phyloP scores from a whole-genome alignment of 2,329 filamentous ascomycete species.

The Xylaria digitata region DNA sequence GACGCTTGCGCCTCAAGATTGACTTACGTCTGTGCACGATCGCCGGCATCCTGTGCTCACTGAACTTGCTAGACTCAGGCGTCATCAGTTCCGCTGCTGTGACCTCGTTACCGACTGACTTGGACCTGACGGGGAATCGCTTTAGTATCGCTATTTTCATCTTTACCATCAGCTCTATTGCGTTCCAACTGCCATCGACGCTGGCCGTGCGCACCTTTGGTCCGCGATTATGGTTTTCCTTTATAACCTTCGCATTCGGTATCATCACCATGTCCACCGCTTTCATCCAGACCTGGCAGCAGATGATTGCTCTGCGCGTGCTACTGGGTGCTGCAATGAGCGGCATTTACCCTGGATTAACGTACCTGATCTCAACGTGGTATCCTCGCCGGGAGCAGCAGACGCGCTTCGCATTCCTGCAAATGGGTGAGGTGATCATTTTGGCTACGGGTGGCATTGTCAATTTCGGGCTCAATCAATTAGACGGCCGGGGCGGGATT shows the following conservation, averaged over 20 bases:
- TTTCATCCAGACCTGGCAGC: conserved; percentile 73
- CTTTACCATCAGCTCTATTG: conserved; percentile 75
- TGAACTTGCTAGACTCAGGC: conserved; percentile 76
- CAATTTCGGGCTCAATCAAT: conserved; percentile 75
- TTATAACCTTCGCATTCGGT: conserved; percentile 71
- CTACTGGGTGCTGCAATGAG: conserved; percentile 73
- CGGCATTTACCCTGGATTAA: conserved; percentile 63
- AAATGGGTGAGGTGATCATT: conserved; percentile 72
- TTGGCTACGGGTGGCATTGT: conserved; percentile 74
- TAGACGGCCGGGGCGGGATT: conserved; percentile 66
- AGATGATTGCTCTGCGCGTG: conserved; percentile 76
- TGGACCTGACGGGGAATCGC: conserved; percentile 71
- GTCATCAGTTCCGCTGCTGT: conserved; percentile 77
- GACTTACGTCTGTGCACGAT: conserved; percentile 77
- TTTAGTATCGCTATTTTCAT: conserved; percentile 79
- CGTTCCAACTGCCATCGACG: conserved; percentile 75
- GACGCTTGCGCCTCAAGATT: conserved; percentile 66
- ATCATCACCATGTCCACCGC: conserved; percentile 74
- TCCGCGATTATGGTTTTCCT: conserved; percentile 72
- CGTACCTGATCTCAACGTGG: conserved; percentile 67
- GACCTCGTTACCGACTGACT: conserved; percentile 73
- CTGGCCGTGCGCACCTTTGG: conserved; percentile 73
- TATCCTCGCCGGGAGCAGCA: conserved; percentile 74
- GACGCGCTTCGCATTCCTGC: conserved; percentile 72
- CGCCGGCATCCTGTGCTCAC: conserved; percentile 74